Evolutionary conservation across 805 yeast genomes (phyloP), one percentile per base, ranked within the genome.

Genomic region (Starmerella floris): DNA sequence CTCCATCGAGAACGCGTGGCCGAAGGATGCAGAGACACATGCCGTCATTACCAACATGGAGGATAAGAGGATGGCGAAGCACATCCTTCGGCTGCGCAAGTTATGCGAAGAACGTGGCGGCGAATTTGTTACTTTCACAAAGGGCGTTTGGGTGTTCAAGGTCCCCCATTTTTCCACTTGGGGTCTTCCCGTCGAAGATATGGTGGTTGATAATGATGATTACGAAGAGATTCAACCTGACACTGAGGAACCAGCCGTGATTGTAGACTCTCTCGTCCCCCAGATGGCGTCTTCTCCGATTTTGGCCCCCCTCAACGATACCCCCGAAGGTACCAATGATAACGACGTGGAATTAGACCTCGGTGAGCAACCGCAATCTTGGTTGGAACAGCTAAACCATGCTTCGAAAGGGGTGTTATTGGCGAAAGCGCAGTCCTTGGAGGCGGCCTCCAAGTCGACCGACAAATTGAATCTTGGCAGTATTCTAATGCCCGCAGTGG

Each of bases 161-260:
- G 95, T 87, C 8, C 76, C 80, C 51, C 98, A 91, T 64, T 91
- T 91, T 56, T 84, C 95, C 64, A 74, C 82, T 5, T 91, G 96
- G 95, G 97, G 97, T 5, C 62, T 91, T 30, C 43, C 52, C n/a
- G 48, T 41, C n/a, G 51, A 52, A 6, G 54, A 53, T 15, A 51
- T 53, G 58, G 41, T 49, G 10, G 44, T 53, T 10, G 54, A 51
- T 15, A 35, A 30, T 5, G 34, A n/a, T 17, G 23, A 35, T 22
- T 6, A 9, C 13, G 34, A 35, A 23, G 33, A 27, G 23, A 30
- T n/a, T 5, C 17, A 9, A 8, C 35, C 9, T 5, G 36, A 21
- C 13, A 23, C 9, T 5, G 36, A 27, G 17, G 43, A 32, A 13
- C 11, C 32, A 15, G 26, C 37, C 23, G 35, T 25, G 2, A 15